Conservation (phyloP, 352 stramenopile genomes). For the Thalassiosira mediterranea region DNA sequence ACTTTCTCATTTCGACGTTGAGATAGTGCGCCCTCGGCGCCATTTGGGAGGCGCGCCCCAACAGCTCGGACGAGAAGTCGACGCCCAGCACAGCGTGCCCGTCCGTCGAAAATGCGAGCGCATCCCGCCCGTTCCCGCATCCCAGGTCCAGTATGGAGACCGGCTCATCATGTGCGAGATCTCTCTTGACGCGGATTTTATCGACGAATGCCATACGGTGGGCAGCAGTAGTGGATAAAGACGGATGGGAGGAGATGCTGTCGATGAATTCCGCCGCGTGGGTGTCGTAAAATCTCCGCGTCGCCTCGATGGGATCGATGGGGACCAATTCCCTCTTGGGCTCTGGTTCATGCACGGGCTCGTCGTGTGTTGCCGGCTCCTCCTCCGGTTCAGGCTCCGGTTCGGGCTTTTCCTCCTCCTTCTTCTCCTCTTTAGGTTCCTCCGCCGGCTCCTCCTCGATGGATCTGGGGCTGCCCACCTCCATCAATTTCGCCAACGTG, state of each 20-base stretch:
- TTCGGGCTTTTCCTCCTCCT: neutral
- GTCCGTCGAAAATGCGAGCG: conserved; percentile 19
- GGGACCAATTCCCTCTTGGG: no score
- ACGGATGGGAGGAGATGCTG: neutral
- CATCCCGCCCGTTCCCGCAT: conserved; percentile 35
- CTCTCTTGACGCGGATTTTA: conserved; percentile 3
- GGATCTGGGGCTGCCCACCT: neutral
- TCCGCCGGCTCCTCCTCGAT: neutral
- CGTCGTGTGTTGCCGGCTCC: neutral
- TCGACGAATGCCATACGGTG: conserved; percentile 25
- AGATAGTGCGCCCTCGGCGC: conserved; percentile 29
- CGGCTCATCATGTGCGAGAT: neutral
- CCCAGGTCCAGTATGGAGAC: conserved; percentile 32
- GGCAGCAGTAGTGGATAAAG: neutral
- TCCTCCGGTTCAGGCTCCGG: no score
- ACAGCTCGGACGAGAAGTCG: conserved; percentile 27
- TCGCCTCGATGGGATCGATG: conserved; percentile 19
- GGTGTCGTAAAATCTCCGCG: conserved; percentile 37
- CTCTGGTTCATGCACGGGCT: neutral
- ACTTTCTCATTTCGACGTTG: conserved; percentile 34
- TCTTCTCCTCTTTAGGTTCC: neutral
- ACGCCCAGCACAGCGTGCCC: conserved; percentile 30
- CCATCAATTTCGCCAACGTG: conserved; percentile 17
- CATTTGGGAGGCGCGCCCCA: conserved; percentile 17
- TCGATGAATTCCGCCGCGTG: conserved; percentile 25